These are phyloP conservation scores for Gastrolobium bilobum DNA, from an alignment of 306 rosid species.

Conservation along the genomic window DNA sequence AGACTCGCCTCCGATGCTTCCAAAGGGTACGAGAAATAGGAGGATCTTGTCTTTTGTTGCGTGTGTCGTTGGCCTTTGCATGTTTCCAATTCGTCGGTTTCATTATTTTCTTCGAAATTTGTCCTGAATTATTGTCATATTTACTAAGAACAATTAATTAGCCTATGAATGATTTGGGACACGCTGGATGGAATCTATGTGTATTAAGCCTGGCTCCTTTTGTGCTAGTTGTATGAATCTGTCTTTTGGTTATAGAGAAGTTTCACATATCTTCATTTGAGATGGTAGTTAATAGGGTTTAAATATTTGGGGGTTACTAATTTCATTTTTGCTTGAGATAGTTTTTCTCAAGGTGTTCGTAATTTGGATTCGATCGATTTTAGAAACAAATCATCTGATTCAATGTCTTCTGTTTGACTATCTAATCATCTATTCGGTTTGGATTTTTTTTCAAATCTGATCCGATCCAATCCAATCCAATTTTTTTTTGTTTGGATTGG, in stretches of 20 bases:
- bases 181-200: not conserved
- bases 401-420: no score
- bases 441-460: no score
- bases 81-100: slow-evolving; percentile 6
- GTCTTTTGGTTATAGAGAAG: not conserved
- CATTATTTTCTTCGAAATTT: not conserved
- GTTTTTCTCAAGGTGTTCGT: no score
- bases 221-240: not conserved
- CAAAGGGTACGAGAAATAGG: slow-evolving; percentile 45
- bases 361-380: no score
- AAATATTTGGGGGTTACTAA: no score
- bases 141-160: not conserved
- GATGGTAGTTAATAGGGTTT: no score
- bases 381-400: no score
- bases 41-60: not conserved
- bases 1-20: slow-evolving; percentile 72
- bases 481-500: no score
- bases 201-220: not conserved
- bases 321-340: no score
- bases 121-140: not conserved
- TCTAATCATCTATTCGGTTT: no score
- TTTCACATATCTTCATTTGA: no score
- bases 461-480: no score
- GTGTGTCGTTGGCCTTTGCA: not conserved
- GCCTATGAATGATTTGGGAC: not conserved